A percentile compares a stretch with the other conserved stretches of the same genome.
phyloP scores from a whole-genome alignment of 108 stramenopile species.

The Cyclotella baltica region DNA sequence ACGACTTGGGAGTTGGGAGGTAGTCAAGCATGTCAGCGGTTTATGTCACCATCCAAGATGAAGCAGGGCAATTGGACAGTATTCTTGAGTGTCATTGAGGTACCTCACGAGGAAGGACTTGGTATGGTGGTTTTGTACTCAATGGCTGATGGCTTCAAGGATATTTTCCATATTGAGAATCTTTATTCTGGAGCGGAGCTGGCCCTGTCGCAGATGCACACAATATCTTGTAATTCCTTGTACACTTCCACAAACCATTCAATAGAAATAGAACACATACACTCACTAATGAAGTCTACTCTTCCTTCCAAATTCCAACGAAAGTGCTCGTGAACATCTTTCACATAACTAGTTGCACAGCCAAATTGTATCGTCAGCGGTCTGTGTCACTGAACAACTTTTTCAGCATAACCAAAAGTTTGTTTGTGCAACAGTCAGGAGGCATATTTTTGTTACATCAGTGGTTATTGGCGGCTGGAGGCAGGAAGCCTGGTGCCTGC shows the following conservation, averaged over 20 bases:
- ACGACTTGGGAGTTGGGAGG: conserved; percentile 91
- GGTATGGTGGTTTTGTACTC: conserved; percentile 89
- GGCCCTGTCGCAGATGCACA: conserved; percentile 96
- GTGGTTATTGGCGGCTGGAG: too few species aligned
- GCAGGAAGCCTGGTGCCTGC: too few species aligned
- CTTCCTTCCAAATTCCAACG: conserved; percentile 87
- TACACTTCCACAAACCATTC: conserved; percentile 99
- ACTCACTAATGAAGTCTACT: conserved; percentile 87
- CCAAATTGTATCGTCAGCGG: conserved; percentile 97
- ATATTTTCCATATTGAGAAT: conserved; percentile 95
- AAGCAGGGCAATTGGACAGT: conserved; percentile 89
- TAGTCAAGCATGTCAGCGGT: conserved; percentile 63
- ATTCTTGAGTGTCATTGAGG: conserved; percentile 88
- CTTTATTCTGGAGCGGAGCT: conserved; percentile 92
- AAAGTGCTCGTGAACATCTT: conserved; percentile 96
- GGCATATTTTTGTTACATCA: too few species aligned
- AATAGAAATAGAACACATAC: conserved; percentile 97
- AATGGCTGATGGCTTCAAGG: conserved; percentile 77
- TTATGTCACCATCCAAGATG: conserved; percentile 90
- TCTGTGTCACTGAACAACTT: too few species aligned
- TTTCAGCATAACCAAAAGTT: too few species aligned
- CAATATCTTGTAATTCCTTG: conserved; percentile 96
- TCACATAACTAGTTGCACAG: conserved; percentile 92
- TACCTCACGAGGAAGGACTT: conserved; percentile 92
- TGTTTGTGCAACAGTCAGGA: too few species aligned